Conservation (phyloP, 2,329 filamentous ascomycete species). For the Talaromyces funiculosus region DNA sequence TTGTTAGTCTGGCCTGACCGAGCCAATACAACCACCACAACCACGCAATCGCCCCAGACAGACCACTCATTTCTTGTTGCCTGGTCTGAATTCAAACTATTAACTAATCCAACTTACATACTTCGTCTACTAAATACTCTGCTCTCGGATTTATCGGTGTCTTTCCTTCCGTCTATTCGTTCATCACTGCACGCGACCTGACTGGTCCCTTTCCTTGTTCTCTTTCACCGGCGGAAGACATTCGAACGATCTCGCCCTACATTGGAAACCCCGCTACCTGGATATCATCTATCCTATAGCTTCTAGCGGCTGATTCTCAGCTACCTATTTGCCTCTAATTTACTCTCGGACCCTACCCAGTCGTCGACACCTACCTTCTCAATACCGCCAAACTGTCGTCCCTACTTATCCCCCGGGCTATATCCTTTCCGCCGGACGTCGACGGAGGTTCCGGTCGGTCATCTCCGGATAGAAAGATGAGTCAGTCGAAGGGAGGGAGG, state of each 20-base stretch:
- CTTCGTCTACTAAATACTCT: neutral
- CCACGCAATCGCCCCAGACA: slow-evolving; percentile 6
- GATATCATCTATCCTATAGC: neutral
- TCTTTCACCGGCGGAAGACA: neutral
- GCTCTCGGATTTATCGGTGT: neutral
- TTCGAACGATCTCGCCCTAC: slow-evolving; percentile 1
- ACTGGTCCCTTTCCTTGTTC: slow-evolving; percentile 1
- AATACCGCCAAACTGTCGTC: slow-evolving; percentile 97
- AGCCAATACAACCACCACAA: neutral
- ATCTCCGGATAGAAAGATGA: slow-evolving; percentile 51
- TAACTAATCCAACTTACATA: neutral
- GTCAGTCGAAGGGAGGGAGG: slow-evolving; percentile 62
- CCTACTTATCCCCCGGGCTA: slow-evolving; percentile 79
- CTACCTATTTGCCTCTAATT: neutral
- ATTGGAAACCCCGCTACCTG: neutral
- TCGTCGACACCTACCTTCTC: slow-evolving; percentile 24
- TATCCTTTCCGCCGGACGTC: slow-evolving; percentile 82
- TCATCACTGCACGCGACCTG: neutral
- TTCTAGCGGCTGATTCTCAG: neutral
- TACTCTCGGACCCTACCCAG: neutral
- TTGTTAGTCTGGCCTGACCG: neutral
- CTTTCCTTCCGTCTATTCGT: neutral
- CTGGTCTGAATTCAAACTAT: neutral
- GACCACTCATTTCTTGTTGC: slow-evolving; percentile 1
- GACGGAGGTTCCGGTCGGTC: slow-evolving; percentile 57